Percentiles rank a stretch among this genome's conserved stretches.
phyloP scores from a whole-genome alignment of 352 stramenopile species.

The Phytophthora syringae region DNA sequence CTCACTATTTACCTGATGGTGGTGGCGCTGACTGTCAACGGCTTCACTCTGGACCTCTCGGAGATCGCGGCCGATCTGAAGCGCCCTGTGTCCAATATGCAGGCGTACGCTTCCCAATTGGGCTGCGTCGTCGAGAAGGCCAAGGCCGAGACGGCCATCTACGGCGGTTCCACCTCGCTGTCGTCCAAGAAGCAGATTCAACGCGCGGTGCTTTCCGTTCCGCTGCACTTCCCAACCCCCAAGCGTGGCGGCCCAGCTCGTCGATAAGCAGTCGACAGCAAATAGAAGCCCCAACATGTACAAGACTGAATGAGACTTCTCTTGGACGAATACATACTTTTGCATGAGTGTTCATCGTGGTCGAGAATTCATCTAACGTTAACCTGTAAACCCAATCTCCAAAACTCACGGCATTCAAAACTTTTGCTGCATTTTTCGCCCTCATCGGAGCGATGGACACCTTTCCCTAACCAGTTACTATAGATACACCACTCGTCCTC shows the following conservation, averaged over 20 bases:
- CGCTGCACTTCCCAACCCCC: slow-evolving; percentile 74
- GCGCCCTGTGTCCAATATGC: slow-evolving; percentile 52
- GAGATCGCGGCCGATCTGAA: slow-evolving; percentile 78
- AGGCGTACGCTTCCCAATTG: slow-evolving; percentile 74
- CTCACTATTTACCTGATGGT: slow-evolving; percentile 79
- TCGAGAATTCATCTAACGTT: too few species aligned
- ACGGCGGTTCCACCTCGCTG: slow-evolving; percentile 50
- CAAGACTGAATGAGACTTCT: slow-evolving; percentile 19
- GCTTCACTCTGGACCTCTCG: slow-evolving; percentile 78
- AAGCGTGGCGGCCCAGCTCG: slow-evolving; percentile 66
- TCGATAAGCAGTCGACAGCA: slow-evolving; percentile 40
- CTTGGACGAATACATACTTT: slow-evolving; percentile 32
- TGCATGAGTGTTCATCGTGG: slow-evolving; percentile 8
- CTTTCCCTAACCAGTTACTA: slow-evolving; percentile 45
- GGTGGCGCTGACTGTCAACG: slow-evolving; percentile 75
- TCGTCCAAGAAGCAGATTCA: slow-evolving; percentile 74
- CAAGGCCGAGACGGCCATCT: slow-evolving; percentile 66
- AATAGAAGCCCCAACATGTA: slow-evolving; percentile 23
- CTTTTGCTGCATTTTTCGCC: slow-evolving; percentile 26
- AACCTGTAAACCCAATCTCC: too few species aligned
- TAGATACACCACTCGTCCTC: slow-evolving; percentile 41
- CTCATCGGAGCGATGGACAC: slow-evolving; percentile 15
- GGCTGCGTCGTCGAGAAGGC: slow-evolving; percentile 76
- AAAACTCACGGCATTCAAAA: slow-evolving; percentile 37
- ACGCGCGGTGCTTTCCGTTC: slow-evolving; percentile 76